phyloP scores from a whole-genome alignment of 2,329 filamentous ascomycete genomes.

The Diaporthe vaccinii region DNA sequence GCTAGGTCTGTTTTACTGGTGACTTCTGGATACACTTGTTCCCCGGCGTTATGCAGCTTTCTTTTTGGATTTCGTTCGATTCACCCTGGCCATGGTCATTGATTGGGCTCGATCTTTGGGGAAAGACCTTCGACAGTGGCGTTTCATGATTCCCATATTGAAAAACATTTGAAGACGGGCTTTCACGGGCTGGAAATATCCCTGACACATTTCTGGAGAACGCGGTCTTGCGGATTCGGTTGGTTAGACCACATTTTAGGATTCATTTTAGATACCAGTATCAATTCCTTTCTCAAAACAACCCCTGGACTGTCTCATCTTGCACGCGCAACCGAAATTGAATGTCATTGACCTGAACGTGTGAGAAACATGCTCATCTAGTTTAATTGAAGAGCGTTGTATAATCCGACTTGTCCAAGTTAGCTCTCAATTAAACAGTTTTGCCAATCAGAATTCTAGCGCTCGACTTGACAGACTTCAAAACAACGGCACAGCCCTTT shows the following conservation, averaged over 20 bases:
- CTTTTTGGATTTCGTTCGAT: not conserved
- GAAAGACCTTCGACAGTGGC: constrained; percentile 3
- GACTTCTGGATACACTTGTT: not conserved
- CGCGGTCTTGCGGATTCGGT: constrained; percentile 18
- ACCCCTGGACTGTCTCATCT: not conserved
- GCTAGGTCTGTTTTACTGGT: constrained; percentile 43
- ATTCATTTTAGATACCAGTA: constrained; percentile 32
- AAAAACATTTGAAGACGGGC: constrained; percentile 16
- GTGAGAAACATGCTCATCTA: not conserved
- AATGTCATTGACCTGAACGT: not conserved
- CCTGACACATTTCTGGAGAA: constrained; percentile 28
- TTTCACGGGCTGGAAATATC: constrained; percentile 29
- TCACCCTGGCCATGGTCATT: constrained; percentile 10
- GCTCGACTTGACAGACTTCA: not conserved
- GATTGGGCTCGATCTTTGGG: not conserved
- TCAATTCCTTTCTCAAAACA: constrained; percentile 19
- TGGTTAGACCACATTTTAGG: constrained; percentile 28
- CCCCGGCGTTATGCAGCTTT: constrained; percentile 2
- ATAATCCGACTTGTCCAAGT: not conserved
- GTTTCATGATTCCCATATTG: constrained; percentile 34
- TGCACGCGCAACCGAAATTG: not conserved
- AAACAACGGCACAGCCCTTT: not conserved
- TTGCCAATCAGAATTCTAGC: not conserved
- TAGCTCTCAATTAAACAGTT: not conserved
- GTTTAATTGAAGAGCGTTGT: not conserved